Evolutionary conservation across 176 grass and related monocot genomes (phyloP), one percentile per base, ranked within the genome.

Genomic region (Puccinellia tenuiflora): DNA sequence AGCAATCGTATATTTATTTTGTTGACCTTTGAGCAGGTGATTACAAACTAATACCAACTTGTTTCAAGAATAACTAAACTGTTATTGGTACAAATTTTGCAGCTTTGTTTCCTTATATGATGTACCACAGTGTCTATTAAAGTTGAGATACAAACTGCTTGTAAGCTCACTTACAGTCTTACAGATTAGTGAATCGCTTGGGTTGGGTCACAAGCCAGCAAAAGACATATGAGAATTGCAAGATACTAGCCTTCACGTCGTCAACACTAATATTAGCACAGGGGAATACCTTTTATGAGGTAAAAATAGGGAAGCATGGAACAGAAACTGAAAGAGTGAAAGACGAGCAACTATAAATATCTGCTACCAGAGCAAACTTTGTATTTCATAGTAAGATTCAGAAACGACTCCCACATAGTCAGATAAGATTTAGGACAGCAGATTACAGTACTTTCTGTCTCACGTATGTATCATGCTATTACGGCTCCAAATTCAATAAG

Each of bases 311-410:
- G 25, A 78, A 69, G 20, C 43, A 47, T 56, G 38, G 65, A 78
- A 78, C 66, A 43, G 60, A 17, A 50, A 80, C 17, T 68, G 76
- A 34, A 75, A 67, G 78, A 80, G 12, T 68, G 76, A 34, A 75
- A 67, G 78, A 48, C 14, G 15, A 73, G 47, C 45, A 64, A 24
- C 0, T 80, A 85, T 33, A 73, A 11, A 73, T 47, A 82, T 86
- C 20, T 31, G 26, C 20, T 54, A 26, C 45, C 40, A 68, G 78
- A 38, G 17, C 70, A 33, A 55, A 35, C 70, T 57, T 72, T 31
- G 59, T 40, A 53, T 8, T 71, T 40, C 13, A 70, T 70, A 72
- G 40, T 71, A 24, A 25, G 68, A 71, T 45, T 48, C 28, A 59
- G 48, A 8, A 57, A 46, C 43, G 43, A 84, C 43, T 35, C 64